phyloP scores from a whole-genome alignment of 2,329 filamentous ascomycete species.

The Paecilomyces sp. region DNA sequence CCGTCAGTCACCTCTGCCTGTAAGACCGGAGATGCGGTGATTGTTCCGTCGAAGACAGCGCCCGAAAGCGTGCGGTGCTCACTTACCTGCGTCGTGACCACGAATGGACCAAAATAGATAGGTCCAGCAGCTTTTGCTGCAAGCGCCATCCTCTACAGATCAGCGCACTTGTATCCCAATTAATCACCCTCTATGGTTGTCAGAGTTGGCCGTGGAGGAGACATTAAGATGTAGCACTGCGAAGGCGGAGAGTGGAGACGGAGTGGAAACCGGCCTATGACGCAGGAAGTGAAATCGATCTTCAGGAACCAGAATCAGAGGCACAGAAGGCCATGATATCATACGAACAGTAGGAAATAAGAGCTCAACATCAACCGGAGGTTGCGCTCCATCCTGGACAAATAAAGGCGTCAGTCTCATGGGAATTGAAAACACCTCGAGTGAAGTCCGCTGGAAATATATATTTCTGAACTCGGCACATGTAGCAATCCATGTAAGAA shows the following conservation, averaged over 20 bases:
- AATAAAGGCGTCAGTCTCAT: too few relatives aligned
- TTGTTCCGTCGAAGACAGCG: background rate
- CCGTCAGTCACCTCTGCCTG: background rate
- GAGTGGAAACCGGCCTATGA: background rate
- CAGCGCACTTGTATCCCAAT: background rate
- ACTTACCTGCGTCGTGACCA: conserved; percentile 65
- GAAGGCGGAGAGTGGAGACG: background rate
- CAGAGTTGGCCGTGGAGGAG: background rate
- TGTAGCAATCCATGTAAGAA: too few relatives aligned
- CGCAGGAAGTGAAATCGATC: background rate
- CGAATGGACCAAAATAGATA: conserved; percentile 67
- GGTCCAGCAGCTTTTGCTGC: conserved; percentile 18
- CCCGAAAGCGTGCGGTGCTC: background rate
- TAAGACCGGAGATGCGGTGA: background rate
- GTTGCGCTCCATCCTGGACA: too few relatives aligned
- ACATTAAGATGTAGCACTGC: background rate
- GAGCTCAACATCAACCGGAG: too few relatives aligned
- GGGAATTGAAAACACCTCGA: too few relatives aligned
- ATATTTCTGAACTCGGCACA: too few relatives aligned
- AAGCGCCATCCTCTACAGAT: background rate
- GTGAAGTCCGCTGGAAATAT: too few relatives aligned
- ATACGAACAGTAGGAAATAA: background rate
- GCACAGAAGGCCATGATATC: background rate
- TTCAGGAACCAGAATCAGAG: background rate
- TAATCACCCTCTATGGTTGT: background rate